A percentile compares a stretch with the other conserved stretches of the same genome.
These are phyloP conservation scores for Neotropicomus parvogracilis DNA, from an alignment of 1,284 basidiomycete genomes.

Conservation along the genomic window DNA sequence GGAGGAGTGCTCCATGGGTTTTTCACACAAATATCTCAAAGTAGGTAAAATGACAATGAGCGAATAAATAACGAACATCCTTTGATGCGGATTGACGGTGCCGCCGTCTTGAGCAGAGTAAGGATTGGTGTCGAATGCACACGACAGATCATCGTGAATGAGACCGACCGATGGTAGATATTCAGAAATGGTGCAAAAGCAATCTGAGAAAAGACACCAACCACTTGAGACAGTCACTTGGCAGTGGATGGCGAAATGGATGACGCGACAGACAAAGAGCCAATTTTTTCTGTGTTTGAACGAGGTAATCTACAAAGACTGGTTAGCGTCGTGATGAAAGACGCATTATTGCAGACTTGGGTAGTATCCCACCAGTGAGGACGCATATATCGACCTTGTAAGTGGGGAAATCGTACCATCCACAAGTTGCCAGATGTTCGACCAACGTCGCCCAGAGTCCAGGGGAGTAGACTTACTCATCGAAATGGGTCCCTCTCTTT, in stretches of 20 bases:
- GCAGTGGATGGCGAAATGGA: constrained; percentile 15
- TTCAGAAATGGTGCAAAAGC: background rate
- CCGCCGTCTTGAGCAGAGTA: no score
- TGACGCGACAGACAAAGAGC: constrained; percentile 7
- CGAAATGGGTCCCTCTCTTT: constrained; percentile 78
- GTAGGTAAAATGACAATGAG: background rate
- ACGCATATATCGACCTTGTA: no score
- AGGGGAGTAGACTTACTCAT: constrained; percentile 39
- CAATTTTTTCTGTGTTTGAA: constrained; percentile 10
- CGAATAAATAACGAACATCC: background rate
- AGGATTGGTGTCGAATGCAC: no score
- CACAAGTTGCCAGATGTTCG: background rate
- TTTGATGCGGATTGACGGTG: background rate
- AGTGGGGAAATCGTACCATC: no score
- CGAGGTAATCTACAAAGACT: constrained; percentile 11
- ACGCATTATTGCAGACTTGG: background rate
- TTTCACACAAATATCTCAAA: background rate
- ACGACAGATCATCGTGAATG: background rate
- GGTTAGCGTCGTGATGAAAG: constrained; percentile 5
- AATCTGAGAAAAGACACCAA: background rate
- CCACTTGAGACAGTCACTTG: constrained; percentile 13
- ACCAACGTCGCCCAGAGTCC: background rate
- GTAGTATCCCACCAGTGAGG: background rate
- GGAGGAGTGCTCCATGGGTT: background rate
- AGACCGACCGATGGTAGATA: background rate